Conservation (phyloP, 2,329 filamentous ascomycete genomes). For the Thermothelomyces thermophilus region DNA sequence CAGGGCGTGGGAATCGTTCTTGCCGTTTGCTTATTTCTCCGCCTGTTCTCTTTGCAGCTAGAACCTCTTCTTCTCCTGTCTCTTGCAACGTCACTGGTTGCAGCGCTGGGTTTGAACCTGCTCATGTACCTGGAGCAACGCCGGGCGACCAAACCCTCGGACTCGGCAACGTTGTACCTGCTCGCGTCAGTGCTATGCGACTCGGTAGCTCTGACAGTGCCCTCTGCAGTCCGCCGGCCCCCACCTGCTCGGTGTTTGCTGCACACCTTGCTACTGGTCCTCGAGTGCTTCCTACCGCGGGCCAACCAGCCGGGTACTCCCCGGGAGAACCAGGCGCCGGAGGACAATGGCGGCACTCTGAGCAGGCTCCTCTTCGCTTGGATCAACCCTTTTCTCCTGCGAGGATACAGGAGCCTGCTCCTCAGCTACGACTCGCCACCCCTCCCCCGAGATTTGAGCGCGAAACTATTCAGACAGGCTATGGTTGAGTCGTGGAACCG, state of each 20-base stretch:
- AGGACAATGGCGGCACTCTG: background rate
- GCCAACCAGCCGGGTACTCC: too few species aligned
- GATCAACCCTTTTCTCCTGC: background rate
- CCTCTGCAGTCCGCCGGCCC: background rate
- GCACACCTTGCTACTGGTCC: background rate
- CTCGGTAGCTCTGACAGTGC: background rate
- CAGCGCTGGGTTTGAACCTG: too few species aligned
- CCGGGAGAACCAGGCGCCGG: too few species aligned
- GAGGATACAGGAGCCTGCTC: background rate
- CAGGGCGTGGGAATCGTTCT: too few species aligned
- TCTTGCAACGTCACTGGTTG: too few species aligned
- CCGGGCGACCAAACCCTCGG: background rate
- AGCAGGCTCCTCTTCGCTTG: background rate
- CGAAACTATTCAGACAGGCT: background rate
- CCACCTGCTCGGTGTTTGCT: background rate
- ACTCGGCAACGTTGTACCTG: background rate
- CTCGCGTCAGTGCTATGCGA: background rate
- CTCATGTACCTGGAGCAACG: background rate
- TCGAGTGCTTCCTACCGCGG: background rate
- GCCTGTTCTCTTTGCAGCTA: too few species aligned
- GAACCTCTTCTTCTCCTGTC: too few species aligned
- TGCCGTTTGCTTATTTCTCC: too few species aligned
- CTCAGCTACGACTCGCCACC: background rate
- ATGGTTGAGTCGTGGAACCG: background rate
- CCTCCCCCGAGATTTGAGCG: background rate